Evolutionary conservation across 2,329 filamentous ascomycete genomes (phyloP).

Genomic region (Alternaria panax): DNA sequence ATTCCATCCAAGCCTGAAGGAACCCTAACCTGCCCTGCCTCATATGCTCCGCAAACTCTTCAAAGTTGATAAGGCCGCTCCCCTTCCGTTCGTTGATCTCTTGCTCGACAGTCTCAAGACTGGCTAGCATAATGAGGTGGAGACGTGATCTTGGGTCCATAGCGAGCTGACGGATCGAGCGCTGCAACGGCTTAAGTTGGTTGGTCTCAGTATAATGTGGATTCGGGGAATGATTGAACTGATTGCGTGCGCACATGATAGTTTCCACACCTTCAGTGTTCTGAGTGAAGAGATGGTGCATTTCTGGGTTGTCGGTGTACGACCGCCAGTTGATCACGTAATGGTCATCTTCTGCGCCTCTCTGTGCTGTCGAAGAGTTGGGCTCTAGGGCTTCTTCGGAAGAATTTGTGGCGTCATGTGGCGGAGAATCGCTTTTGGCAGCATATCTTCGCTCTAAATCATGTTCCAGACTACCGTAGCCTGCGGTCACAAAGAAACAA

Average conservation of each 20-base stretch:
- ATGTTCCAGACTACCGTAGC: slow-evolving; percentile 7
- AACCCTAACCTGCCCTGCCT: slow-evolving; percentile 71
- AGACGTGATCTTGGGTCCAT: slow-evolving; percentile 29
- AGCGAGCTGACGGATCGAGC: slow-evolving; percentile 29
- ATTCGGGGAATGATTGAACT: slow-evolving; percentile 15
- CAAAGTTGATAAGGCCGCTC: slow-evolving; percentile 76
- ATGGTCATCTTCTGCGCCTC: neutral
- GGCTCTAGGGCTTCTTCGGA: neutral
- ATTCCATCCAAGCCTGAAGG: slow-evolving; percentile 90
- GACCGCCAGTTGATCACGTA: slow-evolving; percentile 9
- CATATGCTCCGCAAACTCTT: slow-evolving; percentile 81
- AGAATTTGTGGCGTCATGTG: neutral
- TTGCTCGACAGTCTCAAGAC: slow-evolving; percentile 70
- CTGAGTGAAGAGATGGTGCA: slow-evolving; percentile 20
- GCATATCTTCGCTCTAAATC: neutral
- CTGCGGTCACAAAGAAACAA: slow-evolving; percentile 4
- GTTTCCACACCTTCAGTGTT: slow-evolving; percentile 1
- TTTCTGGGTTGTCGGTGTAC: slow-evolving; percentile 26
- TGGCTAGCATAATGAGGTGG: slow-evolving; percentile 51
- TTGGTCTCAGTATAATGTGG: slow-evolving; percentile 23
- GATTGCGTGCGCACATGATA: neutral
- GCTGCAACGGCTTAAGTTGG: slow-evolving; percentile 22
- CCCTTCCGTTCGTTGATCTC: slow-evolving; percentile 77
- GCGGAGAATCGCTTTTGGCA: neutral
- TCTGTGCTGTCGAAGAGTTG: neutral